phyloP scores from a whole-genome alignment of 441 rosid species.

The Pelargonium citronellum region DNA sequence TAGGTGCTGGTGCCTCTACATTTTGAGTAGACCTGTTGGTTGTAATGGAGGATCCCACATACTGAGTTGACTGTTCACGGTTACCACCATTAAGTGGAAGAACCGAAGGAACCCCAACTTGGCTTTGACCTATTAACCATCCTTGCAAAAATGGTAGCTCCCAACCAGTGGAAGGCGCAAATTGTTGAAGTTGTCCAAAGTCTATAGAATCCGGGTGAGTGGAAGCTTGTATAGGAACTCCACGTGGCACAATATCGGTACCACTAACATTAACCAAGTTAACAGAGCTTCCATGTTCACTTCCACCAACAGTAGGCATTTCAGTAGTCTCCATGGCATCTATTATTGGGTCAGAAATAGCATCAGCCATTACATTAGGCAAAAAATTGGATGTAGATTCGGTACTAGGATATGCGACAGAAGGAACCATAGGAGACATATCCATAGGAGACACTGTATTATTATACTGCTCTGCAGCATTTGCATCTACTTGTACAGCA shows the following conservation, averaged over 20 bases:
- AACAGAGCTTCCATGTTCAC: slow-evolving; percentile 22
- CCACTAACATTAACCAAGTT: slow-evolving; percentile 22
- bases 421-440: slow-evolving; percentile 24
- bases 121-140: slow-evolving; percentile 78
- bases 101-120: slow-evolving; percentile 41
- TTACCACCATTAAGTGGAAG: slow-evolving; percentile 39
- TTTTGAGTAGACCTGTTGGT: slow-evolving; percentile 32
- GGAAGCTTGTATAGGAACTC: slow-evolving; percentile 27
- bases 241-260: slow-evolving; percentile 14
- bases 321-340: slow-evolving; percentile 60
- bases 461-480: slow-evolving; percentile 46
- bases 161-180: slow-evolving; percentile 53
- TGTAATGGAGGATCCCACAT: slow-evolving; percentile 31
- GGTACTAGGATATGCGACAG: slow-evolving; percentile 29
- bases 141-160: slow-evolving; percentile 79
- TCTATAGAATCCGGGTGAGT: slow-evolving; percentile 32
- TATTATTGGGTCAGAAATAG: slow-evolving; percentile 34
- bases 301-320: slow-evolving; percentile 49
- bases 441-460: slow-evolving; percentile 42
- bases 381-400: slow-evolving; percentile 38
- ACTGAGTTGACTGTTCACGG: slow-evolving; percentile 38
- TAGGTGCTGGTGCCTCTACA: slow-evolving; percentile 47
- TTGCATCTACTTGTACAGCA: slow-evolving; percentile 35
- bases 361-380: slow-evolving; percentile 36
- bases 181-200: slow-evolving; percentile 46